phyloP scores from a whole-genome alignment of 1,284 basidiomycete genomes.

The Malassezia pachydermatis region DNA sequence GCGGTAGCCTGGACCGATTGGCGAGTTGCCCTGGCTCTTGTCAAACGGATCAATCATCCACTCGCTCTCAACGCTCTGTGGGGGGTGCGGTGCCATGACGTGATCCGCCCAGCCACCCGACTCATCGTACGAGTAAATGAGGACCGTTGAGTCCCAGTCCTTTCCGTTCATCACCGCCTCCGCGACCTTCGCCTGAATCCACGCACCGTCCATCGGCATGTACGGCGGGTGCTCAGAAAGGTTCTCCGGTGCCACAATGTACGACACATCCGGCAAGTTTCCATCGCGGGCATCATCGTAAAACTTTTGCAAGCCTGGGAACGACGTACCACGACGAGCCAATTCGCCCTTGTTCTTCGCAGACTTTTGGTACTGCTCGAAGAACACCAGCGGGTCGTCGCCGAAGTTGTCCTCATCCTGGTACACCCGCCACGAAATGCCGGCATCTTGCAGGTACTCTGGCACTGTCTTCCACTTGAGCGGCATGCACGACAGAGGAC shows the following conservation, averaged over 20 bases:
- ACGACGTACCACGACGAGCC: conserved; percentile 21
- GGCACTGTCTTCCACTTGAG: conserved; percentile 31
- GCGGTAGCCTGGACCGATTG: conserved; percentile 35
- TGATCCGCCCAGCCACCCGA: conserved; percentile 38
- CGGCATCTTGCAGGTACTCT: conserved; percentile 27
- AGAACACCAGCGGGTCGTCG: conserved; percentile 19
- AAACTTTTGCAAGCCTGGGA: conserved; percentile 26
- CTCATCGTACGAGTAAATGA: conserved; percentile 36
- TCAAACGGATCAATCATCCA: conserved; percentile 29
- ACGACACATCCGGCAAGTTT: conserved; percentile 31
- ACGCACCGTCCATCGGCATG: conserved; percentile 27
- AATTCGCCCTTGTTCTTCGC: conserved; percentile 17
- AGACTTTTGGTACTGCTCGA: conserved; percentile 17
- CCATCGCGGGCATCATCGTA: conserved; percentile 28
- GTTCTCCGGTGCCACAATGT: conserved; percentile 32
- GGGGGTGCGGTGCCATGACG: conserved; percentile 20
- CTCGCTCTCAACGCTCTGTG: conserved; percentile 16
- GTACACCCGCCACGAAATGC: conserved; percentile 29
- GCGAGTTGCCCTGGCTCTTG: conserved; percentile 17
- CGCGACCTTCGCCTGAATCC: conserved; percentile 32
- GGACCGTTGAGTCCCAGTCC: conserved; percentile 24
- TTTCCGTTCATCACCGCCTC: conserved; percentile 30
- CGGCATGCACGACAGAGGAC: conserved; percentile 19
- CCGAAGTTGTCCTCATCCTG: conserved; percentile 32
- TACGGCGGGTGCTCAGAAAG: conserved; percentile 35